A percentile compares a stretch with the other conserved stretches of the same genome.
Conservation (phyloP, 345 rosid genomes). For the Eucalyptus shirleyi region DNA sequence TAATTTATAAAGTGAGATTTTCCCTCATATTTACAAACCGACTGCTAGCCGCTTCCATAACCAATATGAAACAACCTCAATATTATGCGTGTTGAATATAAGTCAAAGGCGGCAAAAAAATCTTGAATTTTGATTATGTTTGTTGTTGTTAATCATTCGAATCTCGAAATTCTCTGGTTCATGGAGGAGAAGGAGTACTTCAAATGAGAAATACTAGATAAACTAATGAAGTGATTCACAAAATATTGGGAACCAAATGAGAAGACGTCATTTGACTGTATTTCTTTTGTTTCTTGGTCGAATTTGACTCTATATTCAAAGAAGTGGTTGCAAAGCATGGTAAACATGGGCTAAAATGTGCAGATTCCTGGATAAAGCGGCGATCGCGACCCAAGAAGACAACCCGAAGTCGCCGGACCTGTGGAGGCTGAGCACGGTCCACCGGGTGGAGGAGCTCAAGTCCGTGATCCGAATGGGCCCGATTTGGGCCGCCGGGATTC, state of each 20-base stretch:
- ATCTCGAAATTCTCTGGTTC: no score
- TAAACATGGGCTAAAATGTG: background rate
- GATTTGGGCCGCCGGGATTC: conserved; percentile 78
- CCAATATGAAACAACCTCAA: no score
- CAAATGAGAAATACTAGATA: no score
- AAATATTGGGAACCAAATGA: background rate
- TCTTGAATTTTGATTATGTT: background rate
- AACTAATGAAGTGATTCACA: no score
- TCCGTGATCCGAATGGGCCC: conserved; percentile 82
- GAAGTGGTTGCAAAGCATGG: background rate
- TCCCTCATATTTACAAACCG: no score
- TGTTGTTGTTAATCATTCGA: background rate
- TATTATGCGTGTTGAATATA: background rate
- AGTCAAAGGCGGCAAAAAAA: background rate
- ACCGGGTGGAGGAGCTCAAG: conserved; percentile 80
- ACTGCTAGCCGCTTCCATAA: no score
- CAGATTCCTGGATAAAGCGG: conserved; percentile 82
- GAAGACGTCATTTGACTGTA: background rate
- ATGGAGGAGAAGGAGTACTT: no score
- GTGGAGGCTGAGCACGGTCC: conserved; percentile 79
- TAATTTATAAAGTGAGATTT: no score
- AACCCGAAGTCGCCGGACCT: conserved; percentile 27
- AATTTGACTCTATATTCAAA: no score
- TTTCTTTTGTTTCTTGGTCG: no score
- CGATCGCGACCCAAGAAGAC: conserved; percentile 50